Evolutionary conservation across 106 monocot genomes (phyloP).

Genomic region (Hemerocallis citrina): DNA sequence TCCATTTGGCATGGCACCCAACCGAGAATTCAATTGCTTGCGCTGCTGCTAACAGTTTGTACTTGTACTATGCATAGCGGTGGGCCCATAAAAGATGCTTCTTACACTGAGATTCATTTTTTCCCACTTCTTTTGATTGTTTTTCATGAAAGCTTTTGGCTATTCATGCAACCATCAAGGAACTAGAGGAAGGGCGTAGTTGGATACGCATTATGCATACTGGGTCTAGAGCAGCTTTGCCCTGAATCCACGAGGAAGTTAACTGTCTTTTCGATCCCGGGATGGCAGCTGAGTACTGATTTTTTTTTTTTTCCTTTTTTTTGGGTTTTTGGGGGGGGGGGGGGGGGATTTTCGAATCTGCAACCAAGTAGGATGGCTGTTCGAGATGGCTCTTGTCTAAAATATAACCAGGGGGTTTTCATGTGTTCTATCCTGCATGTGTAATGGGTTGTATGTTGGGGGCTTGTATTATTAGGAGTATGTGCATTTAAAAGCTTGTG

Average conservation of each 20-base stretch:
- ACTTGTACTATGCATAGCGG: constrained; percentile 84
- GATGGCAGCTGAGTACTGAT: constrained; percentile 36
- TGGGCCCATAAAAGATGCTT: background rate
- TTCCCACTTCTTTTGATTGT: constrained; percentile 13
- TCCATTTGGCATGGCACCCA: constrained; percentile 96
- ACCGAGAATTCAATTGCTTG: constrained; percentile 83
- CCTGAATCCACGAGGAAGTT: constrained; percentile 50
- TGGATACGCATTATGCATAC: constrained; percentile 6
- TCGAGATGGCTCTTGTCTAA: constrained; percentile 3
- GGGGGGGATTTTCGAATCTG: too few species aligned
- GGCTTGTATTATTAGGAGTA: constrained; percentile 5
- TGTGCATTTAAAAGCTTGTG: constrained; percentile 22
- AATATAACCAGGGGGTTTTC: constrained; percentile 1
- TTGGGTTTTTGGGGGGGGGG: too few species aligned
- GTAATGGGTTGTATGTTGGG: background rate
- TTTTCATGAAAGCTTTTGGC: constrained; percentile 17
- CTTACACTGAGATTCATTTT: background rate
- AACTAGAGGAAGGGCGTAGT: background rate
- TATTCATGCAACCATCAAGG: constrained; percentile 14
- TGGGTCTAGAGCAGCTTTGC: constrained; percentile 6
- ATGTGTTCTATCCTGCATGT: background rate
- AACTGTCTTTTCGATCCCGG: constrained; percentile 20
- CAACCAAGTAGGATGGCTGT: constrained; percentile 11
- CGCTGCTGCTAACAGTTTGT: constrained; percentile 95
- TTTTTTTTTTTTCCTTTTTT: constrained; percentile 13